phyloP scores from a whole-genome alignment of 2,329 filamentous ascomycete species.

The Hypoxylon sp. region DNA sequence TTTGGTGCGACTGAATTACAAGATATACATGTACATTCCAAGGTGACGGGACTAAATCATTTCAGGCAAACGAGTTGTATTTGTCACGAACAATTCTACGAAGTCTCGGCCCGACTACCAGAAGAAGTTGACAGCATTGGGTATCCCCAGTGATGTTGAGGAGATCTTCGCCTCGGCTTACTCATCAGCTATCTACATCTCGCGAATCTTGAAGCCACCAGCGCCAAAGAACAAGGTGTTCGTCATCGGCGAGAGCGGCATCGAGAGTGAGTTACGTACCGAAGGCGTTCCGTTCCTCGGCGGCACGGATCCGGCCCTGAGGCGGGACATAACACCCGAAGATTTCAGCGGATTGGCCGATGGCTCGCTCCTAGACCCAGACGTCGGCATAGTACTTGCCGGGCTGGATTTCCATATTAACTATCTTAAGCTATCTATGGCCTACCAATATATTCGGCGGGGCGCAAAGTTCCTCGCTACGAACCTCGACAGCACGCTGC shows the following conservation, averaged over 20 bases:
- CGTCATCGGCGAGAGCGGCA: conserved; percentile 89
- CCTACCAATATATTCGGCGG: conserved; percentile 84
- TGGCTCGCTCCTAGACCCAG: conserved; percentile 81
- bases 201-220: conserved; percentile 86
- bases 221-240: conserved; percentile 91
- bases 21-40: neutral
- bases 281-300: conserved; percentile 86
- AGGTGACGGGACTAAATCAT: neutral
- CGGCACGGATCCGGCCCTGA: conserved; percentile 83
- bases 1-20: conserved; percentile 53
- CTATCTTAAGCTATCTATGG: conserved; percentile 90
- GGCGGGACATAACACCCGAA: conserved; percentile 81
- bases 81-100: conserved; percentile 99
- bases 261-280: conserved; percentile 86
- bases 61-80: conserved; percentile 89
- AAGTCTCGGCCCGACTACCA: conserved; percentile 94
- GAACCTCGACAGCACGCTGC: conserved; percentile 91
- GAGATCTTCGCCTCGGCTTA: conserved; percentile 98
- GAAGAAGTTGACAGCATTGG: conserved; percentile 86
- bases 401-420: conserved; percentile 96
- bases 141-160: conserved; percentile 83
- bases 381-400: conserved; percentile 89
- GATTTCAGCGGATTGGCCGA: conserved; percentile 86
- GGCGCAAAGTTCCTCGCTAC: conserved; percentile 92
- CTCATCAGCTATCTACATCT: conserved; percentile 95